Evolutionary conservation across 331 rosid genomes (phyloP).

Genomic region (Spiraea crenata): DNA sequence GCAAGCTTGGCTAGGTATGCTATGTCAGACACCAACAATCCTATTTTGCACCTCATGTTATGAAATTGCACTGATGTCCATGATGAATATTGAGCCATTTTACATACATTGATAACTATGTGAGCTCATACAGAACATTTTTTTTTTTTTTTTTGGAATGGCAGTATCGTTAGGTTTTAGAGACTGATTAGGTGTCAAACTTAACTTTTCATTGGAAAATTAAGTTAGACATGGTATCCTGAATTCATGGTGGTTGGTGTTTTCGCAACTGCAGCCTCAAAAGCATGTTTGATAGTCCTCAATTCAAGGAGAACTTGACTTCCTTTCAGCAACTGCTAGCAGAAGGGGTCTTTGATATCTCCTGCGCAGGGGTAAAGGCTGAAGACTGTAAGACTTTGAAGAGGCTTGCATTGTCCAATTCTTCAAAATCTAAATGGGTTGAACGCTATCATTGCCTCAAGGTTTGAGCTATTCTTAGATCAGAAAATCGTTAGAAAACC

Average conservation of each 20-base stretch:
- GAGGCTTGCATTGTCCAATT: constrained; percentile 62
- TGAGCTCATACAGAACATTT: neutral
- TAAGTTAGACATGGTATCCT: neutral
- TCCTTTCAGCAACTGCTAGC: constrained; percentile 82
- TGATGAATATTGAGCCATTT: neutral
- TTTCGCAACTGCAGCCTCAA: constrained; percentile 65
- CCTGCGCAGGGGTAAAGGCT: constrained; percentile 57
- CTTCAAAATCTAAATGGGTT: constrained; percentile 76
- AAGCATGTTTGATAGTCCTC: constrained; percentile 69
- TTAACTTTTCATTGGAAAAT: neutral
- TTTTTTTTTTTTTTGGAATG: neutral
- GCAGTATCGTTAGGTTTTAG: neutral
- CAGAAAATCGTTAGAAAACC: neutral
- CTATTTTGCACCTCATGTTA: constrained; percentile 10
- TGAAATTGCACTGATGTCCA: neutral
- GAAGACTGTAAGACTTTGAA: constrained; percentile 86
- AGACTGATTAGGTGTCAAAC: neutral
- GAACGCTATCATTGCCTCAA: constrained; percentile 65
- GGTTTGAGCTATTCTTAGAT: constrained; percentile 51
- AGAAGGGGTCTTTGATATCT: constrained; percentile 80
- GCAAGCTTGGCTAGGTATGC: constrained; percentile 11
- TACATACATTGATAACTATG: neutral
- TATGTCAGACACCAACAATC: constrained; percentile 5
- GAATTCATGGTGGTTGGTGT: constrained; percentile 24
- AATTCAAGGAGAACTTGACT: constrained; percentile 77